phyloP scores from a whole-genome alignment of 176 grass and related monocot genomes.

The Ensete ventricosum region DNA sequence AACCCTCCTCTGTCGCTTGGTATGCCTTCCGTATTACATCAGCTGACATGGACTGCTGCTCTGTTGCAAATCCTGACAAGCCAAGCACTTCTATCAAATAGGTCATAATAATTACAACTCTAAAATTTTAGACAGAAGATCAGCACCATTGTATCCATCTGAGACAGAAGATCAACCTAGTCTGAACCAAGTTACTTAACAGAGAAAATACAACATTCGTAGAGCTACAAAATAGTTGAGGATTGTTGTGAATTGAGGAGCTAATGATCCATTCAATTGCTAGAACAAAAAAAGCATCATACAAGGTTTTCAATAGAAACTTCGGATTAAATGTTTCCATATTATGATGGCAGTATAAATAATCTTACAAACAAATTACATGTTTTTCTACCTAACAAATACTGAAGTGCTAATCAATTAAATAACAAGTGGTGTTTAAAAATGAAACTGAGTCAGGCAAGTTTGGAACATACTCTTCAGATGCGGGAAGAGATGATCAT shows the following conservation, averaged over 20 bases:
- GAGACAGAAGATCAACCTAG: background rate
- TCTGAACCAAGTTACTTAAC: background rate
- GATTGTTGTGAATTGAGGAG: background rate
- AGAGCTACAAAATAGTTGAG: background rate
- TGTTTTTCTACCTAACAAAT: background rate
- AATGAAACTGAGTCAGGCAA: conserved; percentile 6
- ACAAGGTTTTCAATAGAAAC: background rate
- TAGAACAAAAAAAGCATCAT: background rate
- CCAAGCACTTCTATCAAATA: background rate
- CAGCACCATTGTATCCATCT: background rate
- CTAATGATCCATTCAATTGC: background rate
- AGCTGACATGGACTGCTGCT: conserved; percentile 69
- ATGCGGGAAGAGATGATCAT: conserved; percentile 73
- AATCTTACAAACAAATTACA: background rate
- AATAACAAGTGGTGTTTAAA: background rate
- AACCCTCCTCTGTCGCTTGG: conserved; percentile 88
- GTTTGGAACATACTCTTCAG: conserved; percentile 61
- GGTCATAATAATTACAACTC: background rate
- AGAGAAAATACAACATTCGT: background rate
- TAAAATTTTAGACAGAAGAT: background rate
- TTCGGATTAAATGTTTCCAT: background rate
- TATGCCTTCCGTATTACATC: conserved; percentile 90
- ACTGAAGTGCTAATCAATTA: background rate
- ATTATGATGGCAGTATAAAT: background rate
- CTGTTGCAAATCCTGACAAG: conserved; percentile 57